A percentile compares a stretch with the other conserved stretches of the same genome.
These are phyloP conservation scores for Pleoardoris graminearum DNA, from an alignment of 2,329 filamentous ascomycete genomes.

Conservation along the genomic window DNA sequence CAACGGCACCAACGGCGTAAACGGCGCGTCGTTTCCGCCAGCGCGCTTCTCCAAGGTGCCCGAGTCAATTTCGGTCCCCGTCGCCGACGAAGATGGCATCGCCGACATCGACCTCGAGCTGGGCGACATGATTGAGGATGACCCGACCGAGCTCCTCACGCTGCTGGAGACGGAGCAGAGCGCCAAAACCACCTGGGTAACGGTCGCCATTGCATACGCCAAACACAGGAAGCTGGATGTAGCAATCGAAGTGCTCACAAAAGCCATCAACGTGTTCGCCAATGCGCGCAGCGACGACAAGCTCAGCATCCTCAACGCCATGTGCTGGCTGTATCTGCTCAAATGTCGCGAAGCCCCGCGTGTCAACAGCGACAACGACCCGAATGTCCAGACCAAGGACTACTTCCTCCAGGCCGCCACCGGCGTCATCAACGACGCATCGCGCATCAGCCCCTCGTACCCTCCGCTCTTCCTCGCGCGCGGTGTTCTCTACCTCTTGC, in stretches of 20 bases:
- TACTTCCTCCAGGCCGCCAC: constrained; percentile 91
- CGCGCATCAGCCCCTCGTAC: constrained; percentile 88
- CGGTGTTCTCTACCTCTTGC: constrained; percentile 84
- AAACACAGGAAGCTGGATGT: constrained; percentile 94
- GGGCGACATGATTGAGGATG: constrained; percentile 80
- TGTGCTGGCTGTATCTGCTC: constrained; percentile 90
- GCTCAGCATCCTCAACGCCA: constrained; percentile 78
- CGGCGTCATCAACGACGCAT: constrained; percentile 90
- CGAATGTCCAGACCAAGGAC: constrained; percentile 88
- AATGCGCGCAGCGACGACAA: constrained; percentile 76
- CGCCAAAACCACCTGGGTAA: constrained; percentile 93
- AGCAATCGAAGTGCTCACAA: constrained; percentile 70
- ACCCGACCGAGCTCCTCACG: constrained; percentile 92
- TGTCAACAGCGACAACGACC: constrained; percentile 60
- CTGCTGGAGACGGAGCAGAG: constrained; percentile 93
- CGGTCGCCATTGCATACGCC: constrained; percentile 93
- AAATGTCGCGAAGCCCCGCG: constrained; percentile 82
- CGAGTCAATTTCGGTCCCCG: constrained; percentile 65
- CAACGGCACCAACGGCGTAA: constrained; percentile 55
- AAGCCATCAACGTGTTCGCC: constrained; percentile 72
- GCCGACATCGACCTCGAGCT: constrained; percentile 90
- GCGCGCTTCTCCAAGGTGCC: constrained; percentile 65
- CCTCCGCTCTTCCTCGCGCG: constrained; percentile 89
- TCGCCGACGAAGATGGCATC: constrained; percentile 60
- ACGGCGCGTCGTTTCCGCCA: constrained; percentile 49